Percentiles rank a stretch among this genome's conserved stretches.
phyloP scores from a whole-genome alignment of 2,329 filamentous ascomycete species.

The Colletotrichum tanaceti region DNA sequence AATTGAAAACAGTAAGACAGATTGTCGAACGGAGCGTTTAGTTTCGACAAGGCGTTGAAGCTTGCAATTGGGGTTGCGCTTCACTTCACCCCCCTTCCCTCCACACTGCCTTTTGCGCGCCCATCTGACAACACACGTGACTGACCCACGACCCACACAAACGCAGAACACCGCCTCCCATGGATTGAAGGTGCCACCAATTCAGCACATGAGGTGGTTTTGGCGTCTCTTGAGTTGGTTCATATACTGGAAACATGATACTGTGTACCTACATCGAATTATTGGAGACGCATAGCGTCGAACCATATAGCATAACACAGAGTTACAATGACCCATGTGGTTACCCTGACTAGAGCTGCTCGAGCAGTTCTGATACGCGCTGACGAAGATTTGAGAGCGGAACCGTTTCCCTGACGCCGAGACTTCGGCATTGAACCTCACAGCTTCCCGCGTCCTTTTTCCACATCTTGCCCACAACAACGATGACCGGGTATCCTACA shows the following conservation, averaged over 20 bases:
- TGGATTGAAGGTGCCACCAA: too few species aligned
- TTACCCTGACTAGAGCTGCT: slow-evolving; percentile 56
- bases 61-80: not conserved
- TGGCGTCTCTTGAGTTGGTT: too few species aligned
- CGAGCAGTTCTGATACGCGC: slow-evolving; percentile 60
- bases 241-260: not conserved
- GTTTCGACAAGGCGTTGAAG: not conserved
- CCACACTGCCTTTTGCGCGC: not conserved
- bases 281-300: too few species aligned
- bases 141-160: not conserved
- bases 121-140: not conserved
- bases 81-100: not conserved
- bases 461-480: slow-evolving; percentile 83
- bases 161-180: too few species aligned
- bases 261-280: not conserved
- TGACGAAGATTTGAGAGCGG: slow-evolving; percentile 59
- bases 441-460: slow-evolving; percentile 65
- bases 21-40: not conserved
- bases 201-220: too few species aligned
- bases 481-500: slow-evolving; percentile 85
- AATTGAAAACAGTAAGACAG: too few species aligned
- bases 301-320: not conserved
- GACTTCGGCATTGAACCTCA: slow-evolving; percentile 82
- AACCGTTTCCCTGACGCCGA: slow-evolving; percentile 72
- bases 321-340: too few species aligned